Evolutionary conservation across 257 asterid genomes (phyloP).

Genomic region (Paraleonurus japonicus): DNA sequence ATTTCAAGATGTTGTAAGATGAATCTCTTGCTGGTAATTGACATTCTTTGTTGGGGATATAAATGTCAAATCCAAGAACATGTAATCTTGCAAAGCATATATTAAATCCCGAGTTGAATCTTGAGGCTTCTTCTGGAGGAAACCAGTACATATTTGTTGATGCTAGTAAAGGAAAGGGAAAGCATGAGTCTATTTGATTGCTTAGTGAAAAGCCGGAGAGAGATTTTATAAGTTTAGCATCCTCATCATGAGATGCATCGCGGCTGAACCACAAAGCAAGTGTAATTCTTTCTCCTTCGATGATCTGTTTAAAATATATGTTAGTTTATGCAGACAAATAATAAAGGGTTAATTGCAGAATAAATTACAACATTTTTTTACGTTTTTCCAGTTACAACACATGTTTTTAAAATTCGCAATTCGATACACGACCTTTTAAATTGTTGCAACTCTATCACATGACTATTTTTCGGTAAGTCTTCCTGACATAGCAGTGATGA

Average conservation of each 20-base stretch:
- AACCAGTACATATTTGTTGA: slow-evolving; percentile 87
- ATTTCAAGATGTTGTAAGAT: slow-evolving; percentile 38
- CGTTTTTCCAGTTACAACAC: too few species aligned
- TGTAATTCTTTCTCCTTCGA: slow-evolving; percentile 82
- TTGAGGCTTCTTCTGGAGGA: slow-evolving; percentile 79
- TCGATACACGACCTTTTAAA: too few species aligned
- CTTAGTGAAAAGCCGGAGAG: slow-evolving; percentile 42
- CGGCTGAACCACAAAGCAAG: slow-evolving; percentile 96
- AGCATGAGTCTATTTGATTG: slow-evolving; percentile 27
- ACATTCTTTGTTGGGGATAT: slow-evolving; percentile 27
- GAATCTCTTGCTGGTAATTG: slow-evolving; percentile 32
- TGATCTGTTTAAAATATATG: slow-evolving; percentile 41
- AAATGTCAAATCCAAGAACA: slow-evolving; percentile 61
- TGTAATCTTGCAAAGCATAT: slow-evolving; percentile 73
- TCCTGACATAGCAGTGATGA: too few species aligned
- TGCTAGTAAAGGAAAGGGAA: slow-evolving; percentile 66
- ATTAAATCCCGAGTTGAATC: slow-evolving; percentile 67
- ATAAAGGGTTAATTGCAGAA: too few species aligned
- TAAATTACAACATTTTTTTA: too few species aligned
- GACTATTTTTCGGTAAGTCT: too few species aligned
- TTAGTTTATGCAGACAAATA: background rate
- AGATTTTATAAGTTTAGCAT: slow-evolving; percentile 56
- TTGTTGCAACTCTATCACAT: too few species aligned
- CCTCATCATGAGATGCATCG: slow-evolving; percentile 77
- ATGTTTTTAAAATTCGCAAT: too few species aligned